A percentile compares a stretch with the other conserved stretches of the same genome.
Conservation (phyloP, 2,329 filamentous ascomycete species). For the Dothistroma pini region DNA sequence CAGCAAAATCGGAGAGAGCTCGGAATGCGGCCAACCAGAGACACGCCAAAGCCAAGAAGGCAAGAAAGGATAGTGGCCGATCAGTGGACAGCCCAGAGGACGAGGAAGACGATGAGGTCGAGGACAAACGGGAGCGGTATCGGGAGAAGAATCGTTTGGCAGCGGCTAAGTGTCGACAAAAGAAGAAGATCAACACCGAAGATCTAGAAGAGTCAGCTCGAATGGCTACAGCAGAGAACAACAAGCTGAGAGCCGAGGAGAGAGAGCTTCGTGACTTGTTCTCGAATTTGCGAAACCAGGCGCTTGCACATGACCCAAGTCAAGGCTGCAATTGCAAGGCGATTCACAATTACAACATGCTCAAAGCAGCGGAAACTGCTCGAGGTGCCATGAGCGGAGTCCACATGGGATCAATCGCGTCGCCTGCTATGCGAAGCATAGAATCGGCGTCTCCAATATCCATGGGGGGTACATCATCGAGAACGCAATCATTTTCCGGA, state of each 20-base stretch:
- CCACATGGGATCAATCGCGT: conserved; percentile 10
- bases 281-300: conserved; percentile 31
- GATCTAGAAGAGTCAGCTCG: conserved; percentile 48
- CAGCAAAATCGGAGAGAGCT: conserved; percentile 30
- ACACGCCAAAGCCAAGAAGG: conserved; percentile 30
- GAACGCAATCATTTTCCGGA: conserved; percentile 19
- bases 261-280: conserved; percentile 34
- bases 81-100: conserved; percentile 9
- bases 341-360: conserved; percentile 35
- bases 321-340: conserved; percentile 32
- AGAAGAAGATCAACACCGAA: conserved; percentile 59
- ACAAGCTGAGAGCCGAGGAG: conserved; percentile 30
- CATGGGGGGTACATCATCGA: conserved; percentile 9
- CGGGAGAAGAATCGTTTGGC: conserved; percentile 69
- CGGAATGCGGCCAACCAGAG: conserved; percentile 32
- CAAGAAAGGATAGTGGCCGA: conserved; percentile 20
- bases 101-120: conserved; percentile 23
- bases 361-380: conserved; percentile 29
- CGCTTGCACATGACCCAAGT: conserved; percentile 30
- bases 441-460: conserved; percentile 16
- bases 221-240: conserved; percentile 36
- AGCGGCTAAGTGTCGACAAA: conserved; percentile 70
- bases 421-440: conserved; percentile 23
- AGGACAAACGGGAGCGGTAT: conserved; percentile 54
- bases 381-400: conserved; percentile 16